Evolutionary conservation across 2,329 filamentous ascomycete species (phyloP).

Genomic region (Exophiala sp.): DNA sequence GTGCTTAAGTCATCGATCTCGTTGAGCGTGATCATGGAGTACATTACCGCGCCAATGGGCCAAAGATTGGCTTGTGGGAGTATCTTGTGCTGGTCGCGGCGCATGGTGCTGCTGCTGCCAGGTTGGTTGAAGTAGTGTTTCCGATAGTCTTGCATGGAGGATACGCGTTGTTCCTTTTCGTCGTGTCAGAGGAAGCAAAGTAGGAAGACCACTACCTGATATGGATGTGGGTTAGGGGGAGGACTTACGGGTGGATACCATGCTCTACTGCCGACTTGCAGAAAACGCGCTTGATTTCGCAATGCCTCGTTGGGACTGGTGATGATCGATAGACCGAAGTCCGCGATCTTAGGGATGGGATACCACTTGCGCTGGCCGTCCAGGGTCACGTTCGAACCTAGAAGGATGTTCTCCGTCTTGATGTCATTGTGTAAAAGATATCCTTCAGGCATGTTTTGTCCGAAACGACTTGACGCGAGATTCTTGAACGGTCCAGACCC

Average conservation of each 20-base stretch:
- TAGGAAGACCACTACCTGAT: too few relatives aligned
- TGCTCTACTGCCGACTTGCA: not conserved
- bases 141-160: not conserved
- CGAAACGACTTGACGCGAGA: constrained; percentile 5
- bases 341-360: constrained; percentile 19
- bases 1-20: constrained; percentile 12
- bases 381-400: constrained; percentile 1
- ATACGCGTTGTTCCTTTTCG: not conserved
- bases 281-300: not conserved
- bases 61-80: constrained; percentile 13
- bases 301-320: constrained; percentile 4
- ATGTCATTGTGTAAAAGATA: constrained; percentile 23
- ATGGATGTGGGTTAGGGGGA: not conserved
- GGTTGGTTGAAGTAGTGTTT: not conserved
- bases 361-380: constrained; percentile 3
- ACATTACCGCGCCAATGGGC: constrained; percentile 18
- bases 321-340: constrained; percentile 19
- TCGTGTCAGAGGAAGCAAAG: not conserved
- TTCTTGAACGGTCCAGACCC: constrained; percentile 8
- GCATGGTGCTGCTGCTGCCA: not conserved
- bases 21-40: constrained; percentile 8
- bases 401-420: constrained; percentile 16
- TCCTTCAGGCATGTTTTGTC: not conserved
- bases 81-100: constrained; percentile 3
- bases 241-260: constrained; percentile 9